A percentile compares a stretch with the other conserved stretches of the same genome.
These are phyloP conservation scores for Nicotiana attenuata DNA, from an alignment of 257 asterid genomes.

Conservation along the genomic window DNA sequence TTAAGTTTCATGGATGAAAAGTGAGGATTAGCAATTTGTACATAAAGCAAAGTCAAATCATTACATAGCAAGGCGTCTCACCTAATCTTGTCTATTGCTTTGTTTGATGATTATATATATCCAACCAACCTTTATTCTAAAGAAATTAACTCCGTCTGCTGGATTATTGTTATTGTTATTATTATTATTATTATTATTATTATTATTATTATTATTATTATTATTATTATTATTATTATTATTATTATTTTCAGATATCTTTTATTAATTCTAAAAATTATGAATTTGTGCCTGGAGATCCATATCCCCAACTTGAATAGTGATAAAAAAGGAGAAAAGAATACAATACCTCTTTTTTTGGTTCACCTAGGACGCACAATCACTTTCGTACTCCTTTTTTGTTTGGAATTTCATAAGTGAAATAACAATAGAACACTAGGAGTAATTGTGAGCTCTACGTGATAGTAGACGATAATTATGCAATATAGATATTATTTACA, in stretches of 20 bases:
- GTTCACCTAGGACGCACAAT: neutral
- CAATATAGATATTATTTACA: too few relatives aligned
- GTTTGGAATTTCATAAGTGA: neutral
- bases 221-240: too few relatives aligned
- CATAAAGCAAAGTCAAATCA: slow-evolving; percentile 1
- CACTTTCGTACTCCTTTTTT: neutral
- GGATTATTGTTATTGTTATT: neutral
- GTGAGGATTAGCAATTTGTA: neutral
- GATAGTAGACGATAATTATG: too few relatives aligned
- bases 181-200: too few relatives aligned
- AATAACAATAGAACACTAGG: neutral
- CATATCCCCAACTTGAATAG: neutral
- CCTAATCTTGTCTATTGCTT: slow-evolving; percentile 4
- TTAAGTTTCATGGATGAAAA: neutral
- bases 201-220: too few relatives aligned
- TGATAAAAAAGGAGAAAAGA: too few relatives aligned
- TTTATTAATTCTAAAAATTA: neutral
- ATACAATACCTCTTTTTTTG: too few relatives aligned
- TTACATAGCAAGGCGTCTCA: neutral
- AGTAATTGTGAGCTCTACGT: neutral
- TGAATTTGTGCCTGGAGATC: neutral
- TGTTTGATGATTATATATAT: neutral
- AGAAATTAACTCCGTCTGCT: neutral
- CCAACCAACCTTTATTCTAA: neutral
- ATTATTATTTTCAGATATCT: neutral